A percentile compares a stretch with the other conserved stretches of the same genome.
Conservation (phyloP, 768 basidiomycete genomes). For the Porpolomopsis calyptriformis region DNA sequence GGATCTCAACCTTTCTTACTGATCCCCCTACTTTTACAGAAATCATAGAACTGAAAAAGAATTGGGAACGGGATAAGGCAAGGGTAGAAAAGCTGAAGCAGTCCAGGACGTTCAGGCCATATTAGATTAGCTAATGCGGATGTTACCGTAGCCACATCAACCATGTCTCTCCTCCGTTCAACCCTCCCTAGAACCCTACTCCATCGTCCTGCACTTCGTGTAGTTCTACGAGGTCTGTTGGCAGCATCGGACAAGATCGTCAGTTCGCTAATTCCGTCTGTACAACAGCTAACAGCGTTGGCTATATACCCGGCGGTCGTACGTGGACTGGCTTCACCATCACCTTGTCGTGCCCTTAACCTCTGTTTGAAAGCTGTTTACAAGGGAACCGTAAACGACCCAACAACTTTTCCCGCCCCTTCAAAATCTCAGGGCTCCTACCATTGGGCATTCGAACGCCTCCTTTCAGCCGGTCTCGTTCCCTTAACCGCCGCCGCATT, state of each 20-base stretch:
- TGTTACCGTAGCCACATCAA: background rate
- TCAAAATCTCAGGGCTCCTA: constrained; percentile 80
- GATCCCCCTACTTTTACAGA: constrained; percentile 29
- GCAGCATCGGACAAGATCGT: background rate
- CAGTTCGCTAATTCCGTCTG: constrained; percentile 1
- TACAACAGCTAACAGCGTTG: constrained; percentile 24
- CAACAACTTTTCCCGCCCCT: constrained; percentile 78
- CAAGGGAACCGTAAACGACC: constrained; percentile 91
- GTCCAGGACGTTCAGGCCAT: constrained; percentile 78
- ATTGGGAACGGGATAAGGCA: constrained; percentile 83
- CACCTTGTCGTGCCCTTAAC: background rate
- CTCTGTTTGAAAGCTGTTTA: constrained; percentile 50
- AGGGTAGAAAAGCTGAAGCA: constrained; percentile 74
- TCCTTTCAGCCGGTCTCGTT: constrained; percentile 78
- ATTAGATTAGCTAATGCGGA: constrained; percentile 30
- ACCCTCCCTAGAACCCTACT: constrained; percentile 35
- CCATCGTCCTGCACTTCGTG: constrained; percentile 30
- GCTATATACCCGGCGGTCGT: constrained; percentile 66
- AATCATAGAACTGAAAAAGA: constrained; percentile 62
- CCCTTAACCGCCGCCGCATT: constrained; percentile 84
- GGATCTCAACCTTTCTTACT: background rate
- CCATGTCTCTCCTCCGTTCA: constrained; percentile 38
- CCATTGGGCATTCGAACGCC: constrained; percentile 88
- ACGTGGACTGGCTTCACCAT: constrained; percentile 21
- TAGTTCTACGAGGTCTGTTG: constrained; percentile 33